These are phyloP conservation scores for Leccinum griseonigrum DNA, from an alignment of 1,284 basidiomycete genomes.

Conservation along the genomic window DNA sequence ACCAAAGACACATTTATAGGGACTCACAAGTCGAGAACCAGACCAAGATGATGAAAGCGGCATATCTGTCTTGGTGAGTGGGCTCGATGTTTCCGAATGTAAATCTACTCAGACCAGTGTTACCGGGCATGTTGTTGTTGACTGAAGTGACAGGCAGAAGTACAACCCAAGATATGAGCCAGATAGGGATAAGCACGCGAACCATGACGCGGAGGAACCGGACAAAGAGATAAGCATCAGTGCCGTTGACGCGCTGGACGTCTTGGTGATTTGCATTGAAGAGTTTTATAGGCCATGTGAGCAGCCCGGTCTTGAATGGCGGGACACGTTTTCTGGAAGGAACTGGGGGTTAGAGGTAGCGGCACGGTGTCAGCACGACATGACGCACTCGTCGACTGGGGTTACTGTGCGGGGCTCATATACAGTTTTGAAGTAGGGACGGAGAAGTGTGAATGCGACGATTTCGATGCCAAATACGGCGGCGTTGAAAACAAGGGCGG, in stretches of 20 bases:
- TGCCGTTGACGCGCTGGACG: conserved; percentile 75
- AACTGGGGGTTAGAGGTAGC: conserved; percentile 1
- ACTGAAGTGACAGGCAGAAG: conserved; percentile 69
- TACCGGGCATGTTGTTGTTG: conserved; percentile 45
- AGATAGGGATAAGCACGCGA: conserved; percentile 80
- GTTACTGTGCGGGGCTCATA: conserved; percentile 82
- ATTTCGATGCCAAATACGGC: conserved; percentile 68
- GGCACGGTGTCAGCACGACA: conserved; percentile 2
- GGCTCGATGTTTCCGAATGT: conserved; percentile 77
- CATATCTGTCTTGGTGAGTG: conserved; percentile 56
- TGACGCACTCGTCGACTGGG: conserved; percentile 44
- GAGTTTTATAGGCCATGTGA: conserved; percentile 61
- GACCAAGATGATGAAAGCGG: conserved; percentile 73
- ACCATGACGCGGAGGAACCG: conserved; percentile 84
- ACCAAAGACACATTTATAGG: neutral
- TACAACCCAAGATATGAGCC: conserved; percentile 71
- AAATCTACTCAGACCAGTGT: conserved; percentile 70
- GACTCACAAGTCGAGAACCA: conserved; percentile 74
- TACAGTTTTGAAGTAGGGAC: conserved; percentile 69
- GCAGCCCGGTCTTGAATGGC: conserved; percentile 42
- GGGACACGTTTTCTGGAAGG: conserved; percentile 51
- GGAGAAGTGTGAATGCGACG: conserved; percentile 64
- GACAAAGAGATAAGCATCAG: conserved; percentile 94
- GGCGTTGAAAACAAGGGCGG: conserved; percentile 74
- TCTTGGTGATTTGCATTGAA: conserved; percentile 57